These are phyloP conservation scores for Neoascochyta sp. DNA, from an alignment of 2,329 filamentous ascomycete species.

Conservation along the genomic window DNA sequence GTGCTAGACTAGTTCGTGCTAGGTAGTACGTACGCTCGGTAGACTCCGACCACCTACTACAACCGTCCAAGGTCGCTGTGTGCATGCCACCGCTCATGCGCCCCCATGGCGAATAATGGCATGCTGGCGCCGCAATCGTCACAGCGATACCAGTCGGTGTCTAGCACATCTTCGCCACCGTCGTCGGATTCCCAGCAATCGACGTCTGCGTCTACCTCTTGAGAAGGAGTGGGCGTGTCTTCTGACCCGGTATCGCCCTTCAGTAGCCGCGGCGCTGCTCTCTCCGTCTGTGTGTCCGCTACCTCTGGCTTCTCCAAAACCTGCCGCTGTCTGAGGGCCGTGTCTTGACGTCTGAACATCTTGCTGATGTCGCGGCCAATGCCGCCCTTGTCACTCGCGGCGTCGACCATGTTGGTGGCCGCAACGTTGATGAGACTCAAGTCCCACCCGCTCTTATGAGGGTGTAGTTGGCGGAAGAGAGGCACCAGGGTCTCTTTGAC, in stretches of 20 bases:
- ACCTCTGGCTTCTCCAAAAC: too few species aligned
- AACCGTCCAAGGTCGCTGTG: too few species aligned
- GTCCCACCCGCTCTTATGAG: constrained; percentile 68
- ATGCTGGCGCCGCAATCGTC: constrained; percentile 52
- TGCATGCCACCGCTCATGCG: constrained; percentile 54
- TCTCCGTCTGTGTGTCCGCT: too few species aligned
- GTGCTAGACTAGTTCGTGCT: too few species aligned
- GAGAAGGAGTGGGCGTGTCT: constrained; percentile 27
- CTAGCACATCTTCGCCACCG: constrained; percentile 30
- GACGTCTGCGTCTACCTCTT: constrained; percentile 14
- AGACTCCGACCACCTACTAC: too few species aligned
- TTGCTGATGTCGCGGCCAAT: constrained; percentile 69
- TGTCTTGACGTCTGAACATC: constrained; percentile 78
- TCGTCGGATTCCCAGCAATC: constrained; percentile 32
- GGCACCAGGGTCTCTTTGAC: constrained; percentile 65
- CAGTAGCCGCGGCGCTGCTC: background rate
- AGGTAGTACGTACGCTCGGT: too few species aligned
- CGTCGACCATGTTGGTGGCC: constrained; percentile 72
- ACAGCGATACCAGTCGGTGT: constrained; percentile 39
- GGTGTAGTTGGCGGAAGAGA: constrained; percentile 71
- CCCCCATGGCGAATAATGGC: constrained; percentile 56
- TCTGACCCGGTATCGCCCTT: constrained; percentile 25
- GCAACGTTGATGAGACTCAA: constrained; percentile 82
- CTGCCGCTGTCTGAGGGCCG: constrained; percentile 31
- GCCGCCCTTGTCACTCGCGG: constrained; percentile 44